Evolutionary conservation across 2,329 filamentous ascomycete species (phyloP).

Genomic region (Epichloe elymi): DNA sequence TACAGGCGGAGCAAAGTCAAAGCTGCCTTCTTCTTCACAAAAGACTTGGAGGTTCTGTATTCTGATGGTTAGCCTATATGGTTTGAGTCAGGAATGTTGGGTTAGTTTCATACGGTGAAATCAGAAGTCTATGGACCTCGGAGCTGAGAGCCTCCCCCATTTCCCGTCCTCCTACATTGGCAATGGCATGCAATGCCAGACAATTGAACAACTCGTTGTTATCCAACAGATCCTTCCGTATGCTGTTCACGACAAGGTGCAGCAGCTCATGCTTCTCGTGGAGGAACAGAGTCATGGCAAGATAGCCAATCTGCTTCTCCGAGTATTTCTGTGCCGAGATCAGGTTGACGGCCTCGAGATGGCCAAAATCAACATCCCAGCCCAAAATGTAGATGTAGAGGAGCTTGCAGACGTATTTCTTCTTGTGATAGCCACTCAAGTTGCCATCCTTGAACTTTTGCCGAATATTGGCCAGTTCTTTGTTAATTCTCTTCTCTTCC

Average conservation of each 20-base stretch:
- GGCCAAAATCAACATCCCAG: conserved; percentile 98
- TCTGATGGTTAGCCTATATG: background rate
- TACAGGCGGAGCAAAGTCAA: conserved; percentile 86
- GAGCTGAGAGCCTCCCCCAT: conserved; percentile 93
- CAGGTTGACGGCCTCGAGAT: conserved; percentile 94
- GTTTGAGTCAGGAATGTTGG: background rate
- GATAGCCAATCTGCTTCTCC: conserved; percentile 97
- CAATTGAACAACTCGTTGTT: conserved; percentile 98
- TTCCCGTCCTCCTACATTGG: conserved; percentile 90
- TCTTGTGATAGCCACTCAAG: conserved; percentile 94
- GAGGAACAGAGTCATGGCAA: conserved; percentile 92
- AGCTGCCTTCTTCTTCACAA: conserved; percentile 98
- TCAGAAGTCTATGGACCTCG: conserved; percentile 86
- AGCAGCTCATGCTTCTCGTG: conserved; percentile 95
- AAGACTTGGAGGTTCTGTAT: conserved; percentile 63
- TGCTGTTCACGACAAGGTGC: conserved; percentile 95
- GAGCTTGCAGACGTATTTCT: conserved; percentile 99
- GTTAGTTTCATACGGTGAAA: conserved; percentile 62
- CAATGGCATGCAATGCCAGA: conserved; percentile 89
- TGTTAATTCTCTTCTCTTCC: conserved; percentile 98
- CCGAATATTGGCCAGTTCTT: conserved; percentile 94
- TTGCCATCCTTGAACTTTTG: conserved; percentile 97
- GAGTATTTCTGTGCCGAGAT: conserved; percentile 96
- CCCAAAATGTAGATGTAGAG: conserved; percentile 98
- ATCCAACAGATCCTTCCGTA: conserved; percentile 87